Base-by-base conservation (phyloP, 225 moss, liverwort and hornwort species). In the Sphagnum contortum region DNA sequence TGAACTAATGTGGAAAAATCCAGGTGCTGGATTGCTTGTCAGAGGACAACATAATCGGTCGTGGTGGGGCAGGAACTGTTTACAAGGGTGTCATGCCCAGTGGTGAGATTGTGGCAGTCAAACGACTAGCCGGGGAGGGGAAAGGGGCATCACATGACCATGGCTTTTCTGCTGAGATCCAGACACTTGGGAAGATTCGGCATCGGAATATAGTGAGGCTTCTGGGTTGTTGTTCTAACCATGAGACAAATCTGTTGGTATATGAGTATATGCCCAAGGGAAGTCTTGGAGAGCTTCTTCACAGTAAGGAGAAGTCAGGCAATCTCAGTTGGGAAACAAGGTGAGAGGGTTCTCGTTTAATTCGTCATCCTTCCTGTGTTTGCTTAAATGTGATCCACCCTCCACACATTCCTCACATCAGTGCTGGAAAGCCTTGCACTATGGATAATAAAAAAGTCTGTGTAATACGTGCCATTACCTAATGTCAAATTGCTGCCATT, bases 191-290 rank as follows among this genome's bases (percentile, higher is more conserved):
- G 49, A 94, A 94, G 53, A 94, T 94, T 48, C 80, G 94, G 0
- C 94, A 94, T 80, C 79, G 91, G 3, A 91, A 94, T 47, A 94
- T 94, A 4, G 94, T 94, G 55, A 76, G 94, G 49, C 78, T 94
- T 57, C 57, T 94, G 53, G 94, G 94, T 3, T 94, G 91, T 69
- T 94, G 94, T 69, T 87, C 94, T 11, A 94, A 94, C 74, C 80
- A 94, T 10, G 91, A 91, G 76, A 84, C 91, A 47, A 94, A 94
- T 60, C 78, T 94, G 6, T 59, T 94, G 4, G 89, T 94, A 9
- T 94, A 94, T 45, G 94, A 94, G 73, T 94, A 89, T 77, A 94
- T 94, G 94, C 89, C 94, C 3, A 86, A 94, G 3, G 94, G 94
- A 8, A 94, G 94, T 67, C 81, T 94, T 3, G 94, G 94, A 10